A percentile compares a stretch with the other conserved stretches of the same genome.
These are phyloP conservation scores for Naganishia onofrii DNA, from an alignment of 768 basidiomycete genomes.

Conservation along the genomic window DNA sequence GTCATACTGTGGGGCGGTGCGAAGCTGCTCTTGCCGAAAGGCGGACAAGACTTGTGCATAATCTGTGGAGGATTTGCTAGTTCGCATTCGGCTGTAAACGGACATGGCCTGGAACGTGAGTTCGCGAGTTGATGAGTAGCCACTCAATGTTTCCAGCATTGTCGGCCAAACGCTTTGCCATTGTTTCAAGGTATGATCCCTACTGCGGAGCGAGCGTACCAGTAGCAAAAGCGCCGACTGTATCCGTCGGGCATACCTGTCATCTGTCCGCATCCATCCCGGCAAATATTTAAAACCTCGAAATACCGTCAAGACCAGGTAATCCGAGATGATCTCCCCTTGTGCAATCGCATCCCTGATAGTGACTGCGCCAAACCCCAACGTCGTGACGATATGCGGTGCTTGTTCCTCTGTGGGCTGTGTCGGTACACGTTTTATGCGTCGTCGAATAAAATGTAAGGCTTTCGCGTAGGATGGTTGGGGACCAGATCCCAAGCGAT, in stretches of 20 bases:
- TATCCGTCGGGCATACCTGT: not conserved
- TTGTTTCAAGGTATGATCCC: not conserved
- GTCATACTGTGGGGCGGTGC: not conserved
- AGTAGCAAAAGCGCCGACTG: constrained; percentile 5
- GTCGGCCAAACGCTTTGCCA: not conserved
- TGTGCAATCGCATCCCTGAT: not conserved
- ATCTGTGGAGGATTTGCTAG: not conserved
- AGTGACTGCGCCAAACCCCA: constrained; percentile 4
- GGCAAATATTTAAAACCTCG: constrained; percentile 14
- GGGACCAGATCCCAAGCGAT: not conserved
- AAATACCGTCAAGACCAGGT: not conserved
- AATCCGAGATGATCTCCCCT: not conserved
- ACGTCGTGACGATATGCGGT: constrained; percentile 3
- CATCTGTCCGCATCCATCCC: not conserved
- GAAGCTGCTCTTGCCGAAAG: not conserved
- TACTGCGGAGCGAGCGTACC: not conserved
- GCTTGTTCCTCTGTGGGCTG: constrained; percentile 9
- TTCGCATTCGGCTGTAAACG: constrained; percentile 3
- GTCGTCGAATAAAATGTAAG: not conserved
- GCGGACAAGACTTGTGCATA: not conserved
- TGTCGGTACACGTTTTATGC: constrained; percentile 17
- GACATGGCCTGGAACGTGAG: not conserved
- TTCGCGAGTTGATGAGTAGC: not conserved
- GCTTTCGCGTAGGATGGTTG: not conserved
- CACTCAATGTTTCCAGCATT: not conserved